phyloP scores from a whole-genome alignment of 1,284 basidiomycete genomes.

The Nidula niveotomentosa region DNA sequence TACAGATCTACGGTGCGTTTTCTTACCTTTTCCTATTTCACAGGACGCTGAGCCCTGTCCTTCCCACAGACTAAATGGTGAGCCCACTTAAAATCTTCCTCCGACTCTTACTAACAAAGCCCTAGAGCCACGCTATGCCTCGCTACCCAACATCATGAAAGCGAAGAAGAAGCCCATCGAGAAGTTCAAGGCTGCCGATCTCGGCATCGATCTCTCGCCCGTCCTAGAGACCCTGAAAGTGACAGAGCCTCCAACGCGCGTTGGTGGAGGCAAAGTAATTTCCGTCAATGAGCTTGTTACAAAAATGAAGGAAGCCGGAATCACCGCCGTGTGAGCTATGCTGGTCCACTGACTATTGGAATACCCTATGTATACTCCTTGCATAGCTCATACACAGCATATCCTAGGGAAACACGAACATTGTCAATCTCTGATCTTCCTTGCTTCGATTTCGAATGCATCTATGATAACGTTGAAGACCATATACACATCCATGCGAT shows the following conservation, averaged over 20 bases:
- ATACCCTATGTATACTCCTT: too few species aligned
- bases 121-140: conserved; percentile 90
- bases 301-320: conserved; percentile 91
- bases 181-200: conserved; percentile 79
- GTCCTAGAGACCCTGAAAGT: conserved; percentile 89
- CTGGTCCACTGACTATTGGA: too few species aligned
- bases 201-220: conserved; percentile 82
- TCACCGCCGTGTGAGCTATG: conserved; percentile 43
- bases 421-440: too few species aligned
- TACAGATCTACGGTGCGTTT: conserved; percentile 85
- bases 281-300: conserved; percentile 89
- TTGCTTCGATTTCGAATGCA: too few species aligned
- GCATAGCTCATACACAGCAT: too few species aligned
- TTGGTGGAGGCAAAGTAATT: conserved; percentile 91
- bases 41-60: background rate
- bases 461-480: too few species aligned
- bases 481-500: too few species aligned
- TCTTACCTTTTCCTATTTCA: background rate
- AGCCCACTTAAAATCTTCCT: conserved; percentile 7
- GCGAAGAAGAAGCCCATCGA: conserved; percentile 99
- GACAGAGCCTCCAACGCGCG: conserved; percentile 87
- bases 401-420: too few species aligned
- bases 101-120: background rate
- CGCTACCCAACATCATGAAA: conserved; percentile 96
- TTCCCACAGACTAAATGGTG: conserved; percentile 55